Conservation (phyloP, 139 green algal genomes). For the Picochlorum sp. region DNA sequence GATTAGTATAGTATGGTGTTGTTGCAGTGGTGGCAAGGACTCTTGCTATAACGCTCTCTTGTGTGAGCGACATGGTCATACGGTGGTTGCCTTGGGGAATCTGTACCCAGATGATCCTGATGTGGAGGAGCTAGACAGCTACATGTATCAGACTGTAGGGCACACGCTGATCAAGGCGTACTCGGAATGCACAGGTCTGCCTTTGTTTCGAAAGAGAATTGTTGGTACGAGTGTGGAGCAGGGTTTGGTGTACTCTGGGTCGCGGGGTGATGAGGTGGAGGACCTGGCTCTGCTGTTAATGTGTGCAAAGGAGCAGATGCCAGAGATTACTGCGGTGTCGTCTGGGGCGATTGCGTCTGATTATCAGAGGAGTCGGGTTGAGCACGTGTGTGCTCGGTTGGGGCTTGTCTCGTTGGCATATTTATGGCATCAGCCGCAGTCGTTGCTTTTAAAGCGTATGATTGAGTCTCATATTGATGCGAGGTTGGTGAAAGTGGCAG, state of each 20-base stretch:
- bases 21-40: slow-evolving; percentile 64
- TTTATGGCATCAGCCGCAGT: slow-evolving; percentile 86
- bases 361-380: slow-evolving; percentile 94
- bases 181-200: slow-evolving; percentile 70
- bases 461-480: slow-evolving; percentile 59
- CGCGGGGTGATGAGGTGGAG: slow-evolving; percentile 85
- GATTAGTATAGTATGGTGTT: neutral
- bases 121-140: slow-evolving; percentile 83
- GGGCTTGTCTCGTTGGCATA: slow-evolving; percentile 80
- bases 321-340: slow-evolving; percentile 59
- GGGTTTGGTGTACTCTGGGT: slow-evolving; percentile 55
- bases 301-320: slow-evolving; percentile 42
- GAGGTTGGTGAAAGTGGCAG: slow-evolving; percentile 79
- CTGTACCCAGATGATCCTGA: slow-evolving; percentile 43
- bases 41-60: slow-evolving; percentile 62
- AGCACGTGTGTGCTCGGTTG: slow-evolving; percentile 74
- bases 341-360: slow-evolving; percentile 90
- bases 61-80: slow-evolving; percentile 45
- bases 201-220: slow-evolving; percentile 71
- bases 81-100: slow-evolving; percentile 67
- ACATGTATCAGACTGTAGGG: slow-evolving; percentile 94
- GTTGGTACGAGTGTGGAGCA: slow-evolving; percentile 41
- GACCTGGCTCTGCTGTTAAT: slow-evolving; percentile 73
- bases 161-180: slow-evolving; percentile 78
- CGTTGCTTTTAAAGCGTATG: slow-evolving; percentile 55